Conservation (phyloP, 352 stramenopile genomes). For the Pythium scleroteichum region DNA sequence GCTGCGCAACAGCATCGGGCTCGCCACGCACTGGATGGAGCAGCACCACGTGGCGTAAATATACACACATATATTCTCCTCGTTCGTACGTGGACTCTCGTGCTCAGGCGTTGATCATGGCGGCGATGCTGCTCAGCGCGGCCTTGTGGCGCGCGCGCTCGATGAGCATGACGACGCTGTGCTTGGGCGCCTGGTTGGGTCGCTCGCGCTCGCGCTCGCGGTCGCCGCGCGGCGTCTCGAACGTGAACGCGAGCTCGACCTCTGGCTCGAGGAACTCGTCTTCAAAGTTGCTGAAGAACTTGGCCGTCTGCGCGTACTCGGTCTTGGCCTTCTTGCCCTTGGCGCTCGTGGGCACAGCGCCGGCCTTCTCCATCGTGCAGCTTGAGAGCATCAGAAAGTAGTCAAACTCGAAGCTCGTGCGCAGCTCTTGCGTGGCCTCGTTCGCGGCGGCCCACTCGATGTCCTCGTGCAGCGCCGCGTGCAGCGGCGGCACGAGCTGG, state of each 20-base stretch:
- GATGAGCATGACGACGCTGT: slow-evolving; percentile 79
- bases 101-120: slow-evolving; percentile 84
- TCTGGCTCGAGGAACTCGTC: slow-evolving; percentile 85
- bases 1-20: slow-evolving; percentile 59
- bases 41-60: slow-evolving; percentile 14
- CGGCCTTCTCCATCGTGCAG: slow-evolving; percentile 58
- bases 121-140: slow-evolving; percentile 68
- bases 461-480: slow-evolving; percentile 81
- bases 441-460: slow-evolving; percentile 86
- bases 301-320: slow-evolving; percentile 60
- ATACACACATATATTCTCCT: too few species aligned
- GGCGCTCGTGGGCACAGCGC: slow-evolving; percentile 14
- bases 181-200: slow-evolving; percentile 48
- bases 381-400: slow-evolving; percentile 81
- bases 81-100: too few species aligned
- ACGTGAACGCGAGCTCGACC: slow-evolving; percentile 65
- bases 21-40: slow-evolving; percentile 73
- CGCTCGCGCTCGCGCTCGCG: slow-evolving; percentile 60
- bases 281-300: slow-evolving; percentile 87
- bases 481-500: slow-evolving; percentile 76
- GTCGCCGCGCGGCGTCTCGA: slow-evolving; percentile 70
- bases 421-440: slow-evolving; percentile 59
- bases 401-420: slow-evolving; percentile 74
- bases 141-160: slow-evolving; percentile 80
- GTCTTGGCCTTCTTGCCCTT: slow-evolving; percentile 79